Base-by-base conservation (phyloP, 805 yeast genomes). In the Ascoidea rubescens region DNA sequence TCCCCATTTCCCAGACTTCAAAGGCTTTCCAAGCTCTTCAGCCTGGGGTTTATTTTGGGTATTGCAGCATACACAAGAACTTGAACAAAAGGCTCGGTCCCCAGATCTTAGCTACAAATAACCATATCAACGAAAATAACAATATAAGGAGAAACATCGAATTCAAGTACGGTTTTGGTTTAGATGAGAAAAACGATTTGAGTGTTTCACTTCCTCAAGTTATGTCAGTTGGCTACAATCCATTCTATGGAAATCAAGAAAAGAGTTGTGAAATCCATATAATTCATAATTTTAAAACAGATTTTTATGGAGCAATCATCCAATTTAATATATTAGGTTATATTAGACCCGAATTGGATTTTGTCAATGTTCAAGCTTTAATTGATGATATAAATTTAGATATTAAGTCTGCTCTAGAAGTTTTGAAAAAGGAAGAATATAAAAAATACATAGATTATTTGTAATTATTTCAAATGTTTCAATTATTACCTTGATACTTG, bases 161-260 rank as follows among this genome's bases (percentile, higher is more conserved):
- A 44, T 78, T 83, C 62, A 84, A 79, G 53, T 79, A 77, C 60
- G 96, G 96, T 0, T 57, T 64, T 5, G 59, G 65, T 7, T 67
- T 89, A 14, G 51, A 56, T 14, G 58, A 51, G 0, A 65, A 63
- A 1, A 60, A 58, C 2, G 77, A 73, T 46, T 67, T 74, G 2
- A 72, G 72, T 50, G 67, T 68, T 17, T 73, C 73, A 1, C 69
- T 80, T 31, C 97, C 97, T 0, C 88, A 89, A 82, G 99, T 93
- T 6, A 84, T 91, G 87, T 87, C 96, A 6, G 74, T 93, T 17
- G 99, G 99, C 1, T 87, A 89, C 86, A 93, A 93, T 63, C 98
- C 99, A 45, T 91, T 83, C 64, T 93, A 80, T 68, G 77, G 81
- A 31, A 90, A 93, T 66, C 72, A 78, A 50, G 76, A 77, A 59